Conservation (phyloP, 257 asterid species). For the Rubia yunnanensis region DNA sequence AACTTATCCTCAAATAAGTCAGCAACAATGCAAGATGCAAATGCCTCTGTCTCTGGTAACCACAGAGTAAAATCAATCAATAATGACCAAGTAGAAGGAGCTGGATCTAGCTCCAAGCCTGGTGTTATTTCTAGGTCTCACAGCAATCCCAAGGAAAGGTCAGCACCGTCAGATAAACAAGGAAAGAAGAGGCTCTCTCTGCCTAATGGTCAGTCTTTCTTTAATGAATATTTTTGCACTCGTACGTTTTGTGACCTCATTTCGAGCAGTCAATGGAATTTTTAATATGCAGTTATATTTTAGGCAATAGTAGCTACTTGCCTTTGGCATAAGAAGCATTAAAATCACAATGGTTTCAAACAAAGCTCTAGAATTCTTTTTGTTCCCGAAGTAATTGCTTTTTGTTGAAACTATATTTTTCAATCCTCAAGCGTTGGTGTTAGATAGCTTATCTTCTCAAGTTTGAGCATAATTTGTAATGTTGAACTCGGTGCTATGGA, state of each 20-base stretch:
- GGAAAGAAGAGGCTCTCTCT: conserved; percentile 81
- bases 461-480: not conserved
- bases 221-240: not conserved
- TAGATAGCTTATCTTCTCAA: not conserved
- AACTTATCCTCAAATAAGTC: conserved; percentile 51
- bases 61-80: conserved; percentile 42
- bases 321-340: not conserved
- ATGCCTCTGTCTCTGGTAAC: conserved; percentile 18
- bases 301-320: not conserved
- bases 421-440: not conserved
- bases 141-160: conserved; percentile 87
- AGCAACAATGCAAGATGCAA: conserved; percentile 42
- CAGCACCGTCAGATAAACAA: conserved; percentile 41
- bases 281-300: not conserved
- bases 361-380: not conserved
- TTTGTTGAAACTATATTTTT: not conserved
- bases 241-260: not conserved
- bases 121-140: conserved; percentile 48
- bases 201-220: conserved; percentile 53
- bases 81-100: conserved; percentile 58
- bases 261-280: not conserved
- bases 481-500: not conserved
- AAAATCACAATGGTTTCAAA: not conserved
- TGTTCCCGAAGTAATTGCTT: not conserved
- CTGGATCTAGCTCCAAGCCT: conserved; percentile 61